Evolutionary conservation across 1,139 yeast species (phyloP).

Genomic region (Zygoascus sp.): DNA sequence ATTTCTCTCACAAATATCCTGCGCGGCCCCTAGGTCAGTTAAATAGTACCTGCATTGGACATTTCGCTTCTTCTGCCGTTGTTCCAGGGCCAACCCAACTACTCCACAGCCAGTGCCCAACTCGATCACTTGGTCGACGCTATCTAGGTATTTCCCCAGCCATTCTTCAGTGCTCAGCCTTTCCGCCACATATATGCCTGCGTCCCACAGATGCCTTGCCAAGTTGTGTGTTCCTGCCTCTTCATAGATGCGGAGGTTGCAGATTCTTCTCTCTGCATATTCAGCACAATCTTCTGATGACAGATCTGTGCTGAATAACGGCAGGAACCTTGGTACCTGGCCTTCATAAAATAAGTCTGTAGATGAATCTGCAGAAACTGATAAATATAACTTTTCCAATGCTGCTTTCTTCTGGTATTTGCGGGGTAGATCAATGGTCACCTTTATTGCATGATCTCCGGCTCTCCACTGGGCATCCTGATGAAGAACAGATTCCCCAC

Average conservation of each 20-base stretch:
- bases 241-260: conserved; percentile 15
- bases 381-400: neutral
- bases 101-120: conserved; percentile 24
- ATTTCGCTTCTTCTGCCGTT: neutral
- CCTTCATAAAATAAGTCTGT: conserved; percentile 5
- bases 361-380: neutral
- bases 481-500: neutral
- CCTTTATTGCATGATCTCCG: conserved; percentile 7
- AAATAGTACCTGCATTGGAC: neutral
- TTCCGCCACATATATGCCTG: conserved; percentile 14
- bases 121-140: conserved; percentile 15
- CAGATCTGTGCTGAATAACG: neutral
- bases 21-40: conserved; percentile 20
- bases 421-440: neutral
- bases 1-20: conserved; percentile 18
- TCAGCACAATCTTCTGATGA: neutral
- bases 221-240: conserved; percentile 19
- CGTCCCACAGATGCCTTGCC: conserved; percentile 24
- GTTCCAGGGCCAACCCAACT: conserved; percentile 16
- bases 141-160: neutral
- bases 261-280: conserved; percentile 2
- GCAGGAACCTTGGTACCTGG: conserved; percentile 6
- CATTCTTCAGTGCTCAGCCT: neutral
- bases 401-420: neutral
- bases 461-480: conserved; percentile 2